phyloP scores from a whole-genome alignment of 768 basidiomycete species.

The Hirschioporus abietinus region DNA sequence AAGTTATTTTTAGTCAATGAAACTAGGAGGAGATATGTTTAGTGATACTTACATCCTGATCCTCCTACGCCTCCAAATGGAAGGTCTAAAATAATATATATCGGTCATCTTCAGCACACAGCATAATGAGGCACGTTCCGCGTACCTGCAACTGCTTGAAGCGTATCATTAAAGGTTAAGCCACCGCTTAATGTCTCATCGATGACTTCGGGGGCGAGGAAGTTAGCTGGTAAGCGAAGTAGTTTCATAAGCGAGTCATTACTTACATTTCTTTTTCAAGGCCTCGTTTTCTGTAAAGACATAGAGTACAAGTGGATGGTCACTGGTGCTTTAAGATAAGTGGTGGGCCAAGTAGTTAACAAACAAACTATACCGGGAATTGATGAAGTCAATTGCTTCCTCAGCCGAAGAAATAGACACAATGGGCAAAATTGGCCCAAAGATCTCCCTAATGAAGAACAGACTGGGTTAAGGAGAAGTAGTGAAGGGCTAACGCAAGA shows the following conservation, averaged over 20 bases:
- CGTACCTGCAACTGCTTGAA: conserved; percentile 46
- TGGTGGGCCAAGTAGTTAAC: neutral
- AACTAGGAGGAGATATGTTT: neutral
- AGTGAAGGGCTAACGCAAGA: neutral
- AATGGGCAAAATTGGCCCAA: conserved; percentile 31
- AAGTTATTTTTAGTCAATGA: no score
- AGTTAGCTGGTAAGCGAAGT: neutral
- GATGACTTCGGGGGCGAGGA: conserved; percentile 35
- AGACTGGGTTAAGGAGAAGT: neutral
- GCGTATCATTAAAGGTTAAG: conserved; percentile 54
- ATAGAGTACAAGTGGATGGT: conserved; percentile 72
- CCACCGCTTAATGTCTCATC: conserved; percentile 52
- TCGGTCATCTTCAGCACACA: no score
- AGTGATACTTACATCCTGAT: conserved; percentile 50
- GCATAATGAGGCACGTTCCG: no score
- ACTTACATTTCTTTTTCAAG: conserved; percentile 59
- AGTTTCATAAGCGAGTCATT: neutral
- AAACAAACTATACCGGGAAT: conserved; percentile 5
- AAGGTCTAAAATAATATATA: conserved; percentile 20
- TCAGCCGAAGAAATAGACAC: conserved; percentile 22
- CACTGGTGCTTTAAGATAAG: conserved; percentile 30
- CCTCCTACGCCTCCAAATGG: conserved; percentile 55
- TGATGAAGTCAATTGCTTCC: conserved; percentile 21
- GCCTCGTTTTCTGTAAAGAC: conserved; percentile 59
- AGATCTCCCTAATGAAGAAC: conserved; percentile 23